Evolutionary conservation across 495 filamentous ascomycete species (phyloP), one percentile per base, ranked within the genome.

Genomic region (Cenococcum geophilum): DNA sequence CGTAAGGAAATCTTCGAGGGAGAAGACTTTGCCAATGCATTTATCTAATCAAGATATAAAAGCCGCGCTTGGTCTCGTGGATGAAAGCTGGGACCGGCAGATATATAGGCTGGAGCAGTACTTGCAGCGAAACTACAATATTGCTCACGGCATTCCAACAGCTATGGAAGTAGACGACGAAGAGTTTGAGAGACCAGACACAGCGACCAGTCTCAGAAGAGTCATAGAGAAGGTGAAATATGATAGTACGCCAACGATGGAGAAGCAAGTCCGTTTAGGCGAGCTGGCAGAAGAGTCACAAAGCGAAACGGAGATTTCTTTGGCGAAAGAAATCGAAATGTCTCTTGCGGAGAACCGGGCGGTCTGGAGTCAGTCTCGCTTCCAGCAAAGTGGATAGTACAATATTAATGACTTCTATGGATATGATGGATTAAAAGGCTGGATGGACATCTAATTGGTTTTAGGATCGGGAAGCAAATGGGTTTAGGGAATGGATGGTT

Each of bases 21-120:
- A 66, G 25, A 55, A 32, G 49, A 48, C 8, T 48, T 32, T 12
- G 45, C 61, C 21, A 58, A 53, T 22, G 52, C 20, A n/a, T 12
- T 36, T 72, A 12, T 71, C 71, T 20, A 66, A 71, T n/a, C 73
- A 76, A 50, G 73, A 76, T 45, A 75, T 75, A 56, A 70, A 71
- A 27, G 72, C 71, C 0, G 73, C 74, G 4, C 70, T 88, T 37
- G 71, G 75, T 21, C 75, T 83, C 0, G 67, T 89, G 37, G 78
- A 79, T 49, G 78, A 79, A 20, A 83, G 81, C 68, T 89, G 86
- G 86, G 79, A 84, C 32, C 69, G 73, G 5, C 83, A 89, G 68
- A 74, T 80, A 21, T 73, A 74, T 36, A 79, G 83, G 25, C 68
- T 88, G 35, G 73, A 77, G 18, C 73, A 77, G 55, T 87, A 84